Evolutionary conservation across 371 early-diverging fungal species (phyloP).

Genomic region (Syncephalastrum contaminatum): DNA sequence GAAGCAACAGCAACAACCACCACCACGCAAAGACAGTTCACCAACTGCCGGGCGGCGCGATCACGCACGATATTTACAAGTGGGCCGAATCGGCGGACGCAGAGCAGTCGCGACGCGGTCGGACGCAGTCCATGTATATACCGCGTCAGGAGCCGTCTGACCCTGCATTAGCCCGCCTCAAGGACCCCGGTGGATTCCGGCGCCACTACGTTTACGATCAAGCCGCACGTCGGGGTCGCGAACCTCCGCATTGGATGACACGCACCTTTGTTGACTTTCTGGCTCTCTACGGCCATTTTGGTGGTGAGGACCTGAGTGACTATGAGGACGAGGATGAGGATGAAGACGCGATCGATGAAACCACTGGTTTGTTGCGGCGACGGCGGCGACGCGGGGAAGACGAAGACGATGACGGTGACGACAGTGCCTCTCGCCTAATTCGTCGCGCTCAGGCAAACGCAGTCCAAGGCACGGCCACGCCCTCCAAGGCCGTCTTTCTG

Average conservation of each 20-base stretch:
- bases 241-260: constrained; percentile 73
- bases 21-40: constrained; percentile 28
- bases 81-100: constrained; percentile 46
- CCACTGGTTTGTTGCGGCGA: constrained; percentile 12
- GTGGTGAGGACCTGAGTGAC: constrained; percentile 65
- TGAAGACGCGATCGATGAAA: constrained; percentile 19
- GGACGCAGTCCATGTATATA: constrained; percentile 41
- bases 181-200: constrained; percentile 88
- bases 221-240: constrained; percentile 68
- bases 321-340: constrained; percentile 35
- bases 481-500: constrained; percentile 82
- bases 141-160: constrained; percentile 33
- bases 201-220: constrained; percentile 80
- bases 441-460: constrained; percentile 57
- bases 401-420: constrained; percentile 23
- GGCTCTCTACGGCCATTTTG: constrained; percentile 93
- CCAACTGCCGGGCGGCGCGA: constrained; percentile 52
- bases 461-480: constrained; percentile 74
- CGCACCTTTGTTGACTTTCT: constrained; percentile 91
- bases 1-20: constrained; percentile 13
- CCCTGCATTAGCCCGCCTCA: constrained; percentile 42
- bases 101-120: constrained; percentile 34
- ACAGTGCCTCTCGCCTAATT: constrained; percentile 48
- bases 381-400: constrained; percentile 13
- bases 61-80: constrained; percentile 63